Evolutionary conservation across 495 filamentous ascomycete genomes (phyloP).

Genomic region (Xylaria scruposa): DNA sequence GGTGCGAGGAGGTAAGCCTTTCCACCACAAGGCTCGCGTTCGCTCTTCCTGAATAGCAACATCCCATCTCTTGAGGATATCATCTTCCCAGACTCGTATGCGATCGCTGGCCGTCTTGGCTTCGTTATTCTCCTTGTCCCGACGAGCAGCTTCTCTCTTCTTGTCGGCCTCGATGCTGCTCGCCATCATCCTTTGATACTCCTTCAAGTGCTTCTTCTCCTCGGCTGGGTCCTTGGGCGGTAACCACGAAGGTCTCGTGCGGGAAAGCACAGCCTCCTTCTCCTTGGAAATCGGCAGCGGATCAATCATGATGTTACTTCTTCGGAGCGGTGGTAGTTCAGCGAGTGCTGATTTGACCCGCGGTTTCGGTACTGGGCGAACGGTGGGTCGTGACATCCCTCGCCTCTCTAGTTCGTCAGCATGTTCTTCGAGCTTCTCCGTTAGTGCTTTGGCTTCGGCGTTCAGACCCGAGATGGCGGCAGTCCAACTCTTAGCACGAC

Average conservation of each 20-base stretch:
- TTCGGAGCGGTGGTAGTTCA: constrained; percentile 82
- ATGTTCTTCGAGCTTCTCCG: constrained; percentile 86
- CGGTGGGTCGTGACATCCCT: constrained; percentile 33
- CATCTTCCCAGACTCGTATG: constrained; percentile 83
- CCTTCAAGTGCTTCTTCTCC: constrained; percentile 86
- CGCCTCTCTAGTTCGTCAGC: constrained; percentile 67
- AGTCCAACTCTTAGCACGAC: constrained; percentile 86
- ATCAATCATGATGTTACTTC: constrained; percentile 94
- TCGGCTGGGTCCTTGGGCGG: constrained; percentile 93
- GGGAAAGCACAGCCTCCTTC: constrained; percentile 89
- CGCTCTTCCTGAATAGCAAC: constrained; percentile 71
- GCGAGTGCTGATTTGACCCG: constrained; percentile 61
- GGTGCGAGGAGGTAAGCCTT: constrained; percentile 79
- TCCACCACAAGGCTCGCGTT: constrained; percentile 93
- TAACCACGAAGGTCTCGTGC: constrained; percentile 93
- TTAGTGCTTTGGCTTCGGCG: constrained; percentile 87
- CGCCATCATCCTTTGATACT: constrained; percentile 95
- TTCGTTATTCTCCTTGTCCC: constrained; percentile 53
- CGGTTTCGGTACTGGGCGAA: constrained; percentile 52
- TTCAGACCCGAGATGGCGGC: constrained; percentile 78
- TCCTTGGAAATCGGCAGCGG: constrained; percentile 94
- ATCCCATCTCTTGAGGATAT: constrained; percentile 87
- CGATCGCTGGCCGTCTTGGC: constrained; percentile 70
- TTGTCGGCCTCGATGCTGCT: constrained; percentile 73
- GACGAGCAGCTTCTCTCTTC: constrained; percentile 58